Conservation (phyloP, 805 yeast genomes). For the Myxozyma melibiosi region DNA sequence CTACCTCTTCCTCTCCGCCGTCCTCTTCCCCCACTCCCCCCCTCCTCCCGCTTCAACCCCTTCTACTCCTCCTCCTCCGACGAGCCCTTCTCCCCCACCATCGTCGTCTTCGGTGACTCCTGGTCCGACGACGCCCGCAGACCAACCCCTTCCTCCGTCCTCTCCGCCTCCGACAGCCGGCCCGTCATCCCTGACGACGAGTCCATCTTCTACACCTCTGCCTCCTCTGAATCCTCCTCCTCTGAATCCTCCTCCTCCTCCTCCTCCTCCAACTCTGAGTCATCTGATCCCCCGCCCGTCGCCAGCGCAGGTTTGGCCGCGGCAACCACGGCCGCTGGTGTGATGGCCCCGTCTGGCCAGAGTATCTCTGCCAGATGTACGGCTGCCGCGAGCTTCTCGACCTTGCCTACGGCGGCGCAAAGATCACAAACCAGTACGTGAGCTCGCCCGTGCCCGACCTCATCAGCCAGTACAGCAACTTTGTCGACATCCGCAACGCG, state of each 20-base stretch:
- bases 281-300: background rate
- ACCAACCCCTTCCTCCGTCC: conserved; percentile 3
- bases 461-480: conserved; percentile 6
- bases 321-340: conserved; percentile 31
- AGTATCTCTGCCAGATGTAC: conserved; percentile 18
- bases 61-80: background rate
- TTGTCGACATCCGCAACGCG: conserved; percentile 8
- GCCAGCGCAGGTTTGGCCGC: conserved; percentile 20
- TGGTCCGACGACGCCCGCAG: conserved; percentile 32
- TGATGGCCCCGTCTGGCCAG: conserved; percentile 32
- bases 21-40: background rate
- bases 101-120: conserved; percentile 31
- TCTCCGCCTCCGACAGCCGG: background rate
- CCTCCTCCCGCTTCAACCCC: background rate
- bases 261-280: no score
- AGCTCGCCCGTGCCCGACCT: conserved; percentile 30
- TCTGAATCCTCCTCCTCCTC: background rate
- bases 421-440: conserved; percentile 24
- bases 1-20: conserved; percentile 3
- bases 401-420: conserved; percentile 32
- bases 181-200: background rate
- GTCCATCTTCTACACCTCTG: conserved; percentile 1
- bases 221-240: background rate
- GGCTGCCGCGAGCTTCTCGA: conserved; percentile 19
- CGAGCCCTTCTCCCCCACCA: background rate